A percentile compares a stretch with the other conserved stretches of the same genome.
phyloP scores from a whole-genome alignment of 2,329 filamentous ascomycete species.

The Penicillium sp. region DNA sequence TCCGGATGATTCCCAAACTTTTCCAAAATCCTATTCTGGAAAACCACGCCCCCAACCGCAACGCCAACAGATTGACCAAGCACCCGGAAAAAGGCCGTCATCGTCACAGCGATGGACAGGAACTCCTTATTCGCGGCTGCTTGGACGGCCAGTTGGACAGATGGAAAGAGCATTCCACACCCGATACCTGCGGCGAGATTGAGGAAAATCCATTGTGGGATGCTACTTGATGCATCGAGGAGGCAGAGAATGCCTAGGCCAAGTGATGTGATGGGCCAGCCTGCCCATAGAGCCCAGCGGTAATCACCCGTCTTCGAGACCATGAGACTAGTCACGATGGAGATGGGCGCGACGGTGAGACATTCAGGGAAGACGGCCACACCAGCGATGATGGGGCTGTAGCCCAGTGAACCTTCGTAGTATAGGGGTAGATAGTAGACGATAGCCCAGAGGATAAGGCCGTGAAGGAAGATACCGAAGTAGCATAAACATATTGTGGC shows the following conservation, averaged over 20 bases:
- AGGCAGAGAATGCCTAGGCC: slow-evolving; percentile 52
- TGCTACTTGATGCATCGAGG: slow-evolving; percentile 44
- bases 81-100: slow-evolving; percentile 10
- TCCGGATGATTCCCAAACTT: slow-evolving; percentile 50
- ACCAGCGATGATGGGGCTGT: slow-evolving; percentile 54
- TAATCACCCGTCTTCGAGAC: slow-evolving; percentile 59
- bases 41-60: slow-evolving; percentile 10
- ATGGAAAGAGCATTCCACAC: slow-evolving; percentile 5
- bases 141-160: slow-evolving; percentile 10
- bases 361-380: slow-evolving; percentile 60
- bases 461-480: slow-evolving; percentile 42
- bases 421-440: slow-evolving; percentile 54
- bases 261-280: slow-evolving; percentile 60
- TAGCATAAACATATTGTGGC: slow-evolving; percentile 37
- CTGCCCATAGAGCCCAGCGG: slow-evolving; percentile 59
- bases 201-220: slow-evolving; percentile 59
- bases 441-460: slow-evolving; percentile 37
- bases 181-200: slow-evolving; percentile 43
- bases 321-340: slow-evolving; percentile 48
- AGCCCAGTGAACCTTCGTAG: slow-evolving; percentile 49
- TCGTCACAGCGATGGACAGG: slow-evolving; percentile 8
- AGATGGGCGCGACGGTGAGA: slow-evolving; percentile 63
- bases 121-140: slow-evolving; percentile 5
- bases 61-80: slow-evolving; percentile 14
- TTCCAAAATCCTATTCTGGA: slow-evolving; percentile 55